These are phyloP conservation scores for Phlebiopsis flavidoalba DNA, from an alignment of 768 basidiomycete species.

Conservation along the genomic window DNA sequence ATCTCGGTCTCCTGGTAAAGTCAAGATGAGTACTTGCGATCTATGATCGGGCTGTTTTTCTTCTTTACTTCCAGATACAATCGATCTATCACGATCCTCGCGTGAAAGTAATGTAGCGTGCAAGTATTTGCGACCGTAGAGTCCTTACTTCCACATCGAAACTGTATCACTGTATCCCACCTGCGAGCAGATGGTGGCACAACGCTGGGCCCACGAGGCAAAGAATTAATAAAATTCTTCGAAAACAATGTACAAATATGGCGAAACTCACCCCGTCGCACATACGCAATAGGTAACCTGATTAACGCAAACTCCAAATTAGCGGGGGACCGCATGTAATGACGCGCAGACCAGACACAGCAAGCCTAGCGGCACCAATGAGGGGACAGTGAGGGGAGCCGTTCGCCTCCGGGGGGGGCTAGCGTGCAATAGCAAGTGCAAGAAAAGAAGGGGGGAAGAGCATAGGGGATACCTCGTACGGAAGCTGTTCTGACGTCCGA, in stretches of 20 bases:
- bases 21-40: neutral
- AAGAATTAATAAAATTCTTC: neutral
- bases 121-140: neutral
- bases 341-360: neutral
- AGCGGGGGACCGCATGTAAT: neutral
- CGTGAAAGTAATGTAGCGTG: neutral
- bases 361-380: too few relatives aligned
- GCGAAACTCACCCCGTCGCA: neutral
- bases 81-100: conserved; percentile 1
- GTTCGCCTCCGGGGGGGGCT: neutral
- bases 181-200: conserved; percentile 4
- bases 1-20: conserved; percentile 1
- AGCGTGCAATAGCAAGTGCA: neutral
- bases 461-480: neutral
- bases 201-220: neutral
- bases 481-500: neutral
- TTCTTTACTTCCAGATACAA: conserved; percentile 6
- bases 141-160: conserved; percentile 14
- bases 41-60: neutral
- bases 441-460: too few relatives aligned
- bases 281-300: conserved; percentile 4
- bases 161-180: conserved; percentile 16
- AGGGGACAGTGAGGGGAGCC: neutral
- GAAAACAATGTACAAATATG: neutral
- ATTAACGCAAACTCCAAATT: neutral